Conservation (phyloP, 306 rosid genomes). For the Pyrus betulifolia region DNA sequence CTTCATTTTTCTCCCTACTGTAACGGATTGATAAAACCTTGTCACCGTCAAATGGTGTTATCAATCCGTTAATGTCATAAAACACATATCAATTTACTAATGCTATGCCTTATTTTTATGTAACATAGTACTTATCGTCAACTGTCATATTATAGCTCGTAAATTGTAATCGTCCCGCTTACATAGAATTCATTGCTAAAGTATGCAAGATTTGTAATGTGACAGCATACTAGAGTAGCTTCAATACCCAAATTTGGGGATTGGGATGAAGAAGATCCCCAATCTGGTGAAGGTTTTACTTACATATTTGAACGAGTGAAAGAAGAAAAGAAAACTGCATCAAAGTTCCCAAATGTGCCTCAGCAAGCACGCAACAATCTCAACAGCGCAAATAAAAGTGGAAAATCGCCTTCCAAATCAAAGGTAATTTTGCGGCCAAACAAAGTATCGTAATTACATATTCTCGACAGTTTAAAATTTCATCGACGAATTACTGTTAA, state of each 20-base stretch:
- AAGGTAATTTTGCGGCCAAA: constrained; percentile 14
- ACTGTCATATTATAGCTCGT: neutral
- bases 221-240: constrained; percentile 21
- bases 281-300: constrained; percentile 43
- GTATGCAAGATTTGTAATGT: neutral
- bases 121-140: no score
- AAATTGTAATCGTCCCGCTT: neutral
- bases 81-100: no score
- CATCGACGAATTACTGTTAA: neutral
- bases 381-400: neutral
- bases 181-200: neutral
- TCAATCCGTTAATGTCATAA: no score
- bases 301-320: constrained; percentile 26
- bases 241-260: constrained; percentile 49
- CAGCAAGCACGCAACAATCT: neutral
- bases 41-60: no score
- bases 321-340: constrained; percentile 22
- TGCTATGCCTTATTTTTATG: no score
- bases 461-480: neutral
- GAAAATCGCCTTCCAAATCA: neutral
- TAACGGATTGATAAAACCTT: no score
- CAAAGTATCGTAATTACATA: neutral
- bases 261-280: constrained; percentile 45
- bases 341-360: neutral
- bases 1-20: neutral